A percentile compares a stretch with the other conserved stretches of the same genome.
phyloP scores from a whole-genome alignment of 2,329 filamentous ascomycete genomes.

The Cladosporium sp. region DNA sequence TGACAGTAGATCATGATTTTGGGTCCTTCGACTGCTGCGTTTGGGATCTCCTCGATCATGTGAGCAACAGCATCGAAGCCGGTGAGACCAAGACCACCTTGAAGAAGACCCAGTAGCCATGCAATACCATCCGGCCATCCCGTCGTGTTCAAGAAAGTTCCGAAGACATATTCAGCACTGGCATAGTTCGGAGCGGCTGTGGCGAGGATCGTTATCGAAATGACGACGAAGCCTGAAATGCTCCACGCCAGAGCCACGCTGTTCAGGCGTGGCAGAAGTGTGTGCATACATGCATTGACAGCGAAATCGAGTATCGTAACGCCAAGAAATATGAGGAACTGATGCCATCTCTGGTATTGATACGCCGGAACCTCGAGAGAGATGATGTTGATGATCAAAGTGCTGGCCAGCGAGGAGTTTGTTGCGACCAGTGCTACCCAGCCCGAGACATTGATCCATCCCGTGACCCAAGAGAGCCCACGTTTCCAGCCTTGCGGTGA shows the following conservation, averaged over 20 bases:
- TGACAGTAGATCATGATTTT: slow-evolving; percentile 65
- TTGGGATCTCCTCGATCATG: slow-evolving; percentile 58
- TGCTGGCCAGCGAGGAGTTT: slow-evolving; percentile 59
- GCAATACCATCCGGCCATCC: slow-evolving; percentile 66
- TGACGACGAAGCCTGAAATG: slow-evolving; percentile 60
- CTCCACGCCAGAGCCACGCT: slow-evolving; percentile 66
- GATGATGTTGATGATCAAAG: slow-evolving; percentile 59
- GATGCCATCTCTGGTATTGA: slow-evolving; percentile 57
- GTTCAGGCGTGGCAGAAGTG: slow-evolving; percentile 58
- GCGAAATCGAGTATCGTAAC: slow-evolving; percentile 56
- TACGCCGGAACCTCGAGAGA: slow-evolving; percentile 56
- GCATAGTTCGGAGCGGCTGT: slow-evolving; percentile 61
- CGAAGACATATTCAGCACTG: slow-evolving; percentile 60
- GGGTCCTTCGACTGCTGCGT: slow-evolving; percentile 55
- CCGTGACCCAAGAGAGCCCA: slow-evolving; percentile 61
- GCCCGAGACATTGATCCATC: slow-evolving; percentile 64
- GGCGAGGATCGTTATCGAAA: slow-evolving; percentile 62
- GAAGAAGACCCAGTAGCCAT: slow-evolving; percentile 53
- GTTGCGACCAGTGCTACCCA: slow-evolving; percentile 65
- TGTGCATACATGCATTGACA: slow-evolving; percentile 60
- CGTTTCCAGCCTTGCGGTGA: slow-evolving; percentile 55
- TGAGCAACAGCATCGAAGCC: slow-evolving; percentile 37
- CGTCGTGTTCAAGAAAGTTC: slow-evolving; percentile 60
- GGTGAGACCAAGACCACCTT: slow-evolving; percentile 52
- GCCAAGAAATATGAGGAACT: slow-evolving; percentile 64